Evolutionary conservation across 225 moss, liverwort and hornwort genomes (phyloP).

Genomic region (Rhytidiadelphus loreus): DNA sequence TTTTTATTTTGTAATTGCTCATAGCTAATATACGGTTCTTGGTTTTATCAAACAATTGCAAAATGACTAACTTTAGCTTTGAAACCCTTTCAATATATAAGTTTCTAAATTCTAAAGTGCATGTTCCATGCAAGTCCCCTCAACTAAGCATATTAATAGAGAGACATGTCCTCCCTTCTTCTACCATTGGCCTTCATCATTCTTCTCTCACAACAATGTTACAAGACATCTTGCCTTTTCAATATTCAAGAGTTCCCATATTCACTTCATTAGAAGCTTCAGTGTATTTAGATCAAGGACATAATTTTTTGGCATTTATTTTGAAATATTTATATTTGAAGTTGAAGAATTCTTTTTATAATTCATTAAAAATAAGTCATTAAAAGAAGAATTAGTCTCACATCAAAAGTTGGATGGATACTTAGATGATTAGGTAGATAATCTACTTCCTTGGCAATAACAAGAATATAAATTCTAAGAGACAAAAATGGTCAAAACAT

Average conservation of each 20-base stretch:
- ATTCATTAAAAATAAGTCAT: too few species aligned
- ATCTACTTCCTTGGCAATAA: not conserved
- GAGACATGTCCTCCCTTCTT: accelerated
- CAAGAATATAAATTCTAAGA: not conserved
- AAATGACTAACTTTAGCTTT: not conserved
- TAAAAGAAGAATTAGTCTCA: not conserved
- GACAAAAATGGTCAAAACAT: not conserved
- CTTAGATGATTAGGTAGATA: not conserved
- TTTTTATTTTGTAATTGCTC: too few species aligned
- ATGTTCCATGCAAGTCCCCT: not conserved
- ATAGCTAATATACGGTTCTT: too few species aligned
- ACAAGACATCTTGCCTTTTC: not conserved
- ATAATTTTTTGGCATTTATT: too few species aligned
- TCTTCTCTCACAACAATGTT: not conserved
- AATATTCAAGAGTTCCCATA: not conserved
- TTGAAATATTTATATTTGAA: too few species aligned
- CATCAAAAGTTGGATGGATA: not conserved
- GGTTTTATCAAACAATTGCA: too few species aligned
- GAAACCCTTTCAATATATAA: not conserved
- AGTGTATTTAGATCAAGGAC: too few species aligned
- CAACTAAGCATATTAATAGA: not conserved
- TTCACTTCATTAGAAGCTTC: not conserved
- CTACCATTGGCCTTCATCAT: accelerated
- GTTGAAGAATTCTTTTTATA: not conserved
- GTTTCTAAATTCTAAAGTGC: not conserved